These are phyloP conservation scores for Capillidium rhysosporum DNA, from an alignment of 371 early-diverging fungal species.

Conservation along the genomic window DNA sequence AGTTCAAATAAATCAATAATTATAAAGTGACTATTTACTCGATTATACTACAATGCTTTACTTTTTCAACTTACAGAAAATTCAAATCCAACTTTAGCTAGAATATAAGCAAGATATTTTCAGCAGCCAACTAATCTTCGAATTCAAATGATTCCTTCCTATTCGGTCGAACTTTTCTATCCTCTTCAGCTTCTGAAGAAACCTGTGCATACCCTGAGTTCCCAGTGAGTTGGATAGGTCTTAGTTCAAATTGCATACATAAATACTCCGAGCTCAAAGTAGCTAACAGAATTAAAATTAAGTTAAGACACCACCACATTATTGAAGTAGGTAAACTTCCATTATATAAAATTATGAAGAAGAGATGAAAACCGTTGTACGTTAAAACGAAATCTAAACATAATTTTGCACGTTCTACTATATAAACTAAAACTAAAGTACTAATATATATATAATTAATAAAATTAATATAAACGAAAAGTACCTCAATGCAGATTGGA, in stretches of 20 bases:
- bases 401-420: constrained; percentile 58
- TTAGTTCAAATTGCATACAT: constrained; percentile 62
- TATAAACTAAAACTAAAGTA: constrained; percentile 28
- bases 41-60: too few relatives aligned
- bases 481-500: constrained; percentile 1
- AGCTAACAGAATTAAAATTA: constrained; percentile 28
- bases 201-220: neutral
- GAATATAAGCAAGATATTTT: too few relatives aligned
- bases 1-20: too few relatives aligned
- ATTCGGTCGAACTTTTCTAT: too few relatives aligned
- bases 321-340: constrained; percentile 31
- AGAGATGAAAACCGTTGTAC: constrained; percentile 40
- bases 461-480: neutral
- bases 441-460: constrained; percentile 3
- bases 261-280: constrained; percentile 63
- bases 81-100: too few relatives aligned
- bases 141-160: too few relatives aligned
- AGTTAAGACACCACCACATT: constrained; percentile 48
- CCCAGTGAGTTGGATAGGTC: constrained; percentile 41
- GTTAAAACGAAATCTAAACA: constrained; percentile 68
- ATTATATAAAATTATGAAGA: constrained; percentile 33
- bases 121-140: too few relatives aligned
- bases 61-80: too few relatives aligned
- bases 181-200: too few relatives aligned
- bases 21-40: too few relatives aligned